A percentile compares a stretch with the other conserved stretches of the same genome.
phyloP scores from a whole-genome alignment of 441 rosid species.

The Theobroma grandiflorum region DNA sequence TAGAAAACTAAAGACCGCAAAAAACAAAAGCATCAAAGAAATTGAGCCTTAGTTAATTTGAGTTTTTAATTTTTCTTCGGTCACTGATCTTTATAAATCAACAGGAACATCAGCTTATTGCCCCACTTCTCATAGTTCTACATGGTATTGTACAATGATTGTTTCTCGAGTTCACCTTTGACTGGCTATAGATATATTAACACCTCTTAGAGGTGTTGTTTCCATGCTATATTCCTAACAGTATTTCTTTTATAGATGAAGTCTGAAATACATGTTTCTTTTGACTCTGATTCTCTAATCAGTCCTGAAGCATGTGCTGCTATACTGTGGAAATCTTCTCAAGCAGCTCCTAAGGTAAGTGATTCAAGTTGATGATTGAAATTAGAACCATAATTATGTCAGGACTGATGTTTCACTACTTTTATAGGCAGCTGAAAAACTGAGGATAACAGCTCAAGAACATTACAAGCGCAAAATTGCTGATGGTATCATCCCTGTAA shows the following conservation, averaged over 20 bases:
- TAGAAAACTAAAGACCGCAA: too few species aligned
- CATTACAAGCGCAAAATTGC: slow-evolving; percentile 74
- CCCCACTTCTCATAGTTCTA: neutral
- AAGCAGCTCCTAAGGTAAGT: slow-evolving; percentile 88
- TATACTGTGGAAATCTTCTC: slow-evolving; percentile 58
- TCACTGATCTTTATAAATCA: slow-evolving; percentile 1
- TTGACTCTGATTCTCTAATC: slow-evolving; percentile 27
- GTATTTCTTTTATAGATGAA: neutral
- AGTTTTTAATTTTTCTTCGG: neutral
- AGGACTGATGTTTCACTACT: slow-evolving; percentile 15
- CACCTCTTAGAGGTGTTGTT: neutral
- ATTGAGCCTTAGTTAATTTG: neutral
- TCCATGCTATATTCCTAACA: neutral
- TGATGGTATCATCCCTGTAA: slow-evolving; percentile 90
- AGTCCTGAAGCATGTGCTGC: slow-evolving; percentile 80
- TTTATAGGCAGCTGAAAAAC: slow-evolving; percentile 91
- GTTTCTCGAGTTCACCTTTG: neutral
- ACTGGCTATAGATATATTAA: neutral
- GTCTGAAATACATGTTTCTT: slow-evolving; percentile 22
- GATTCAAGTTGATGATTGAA: neutral
- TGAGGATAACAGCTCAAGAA: slow-evolving; percentile 82
- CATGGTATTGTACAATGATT: neutral
- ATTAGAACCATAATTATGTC: slow-evolving; percentile 6
- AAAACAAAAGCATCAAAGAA: too few species aligned
- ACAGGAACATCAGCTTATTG: slow-evolving; percentile 5